Evolutionary conservation across 2,329 filamentous ascomycete genomes (phyloP).

Genomic region (Pyricularia sp.): DNA sequence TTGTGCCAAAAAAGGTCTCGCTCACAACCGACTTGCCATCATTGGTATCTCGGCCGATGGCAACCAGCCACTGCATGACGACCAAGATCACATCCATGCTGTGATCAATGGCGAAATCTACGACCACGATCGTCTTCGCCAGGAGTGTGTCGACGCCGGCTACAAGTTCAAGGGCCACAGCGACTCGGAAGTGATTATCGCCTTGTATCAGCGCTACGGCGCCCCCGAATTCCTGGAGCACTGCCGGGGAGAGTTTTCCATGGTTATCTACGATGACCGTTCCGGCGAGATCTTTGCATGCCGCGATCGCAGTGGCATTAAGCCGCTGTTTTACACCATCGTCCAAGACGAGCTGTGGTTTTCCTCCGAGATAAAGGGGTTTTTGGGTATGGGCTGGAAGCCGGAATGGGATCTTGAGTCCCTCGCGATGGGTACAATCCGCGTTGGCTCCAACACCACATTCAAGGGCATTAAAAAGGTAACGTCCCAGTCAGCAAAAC

Average conservation of each 20-base stretch:
- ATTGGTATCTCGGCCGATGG: constrained; percentile 39
- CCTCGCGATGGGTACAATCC: constrained; percentile 32
- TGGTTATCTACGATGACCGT: constrained; percentile 39
- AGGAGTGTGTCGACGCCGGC: constrained; percentile 20
- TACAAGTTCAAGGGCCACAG: constrained; percentile 35
- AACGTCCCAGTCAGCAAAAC: constrained; percentile 7
- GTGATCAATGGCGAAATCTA: constrained; percentile 52
- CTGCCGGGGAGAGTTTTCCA: constrained; percentile 44
- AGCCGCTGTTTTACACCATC: constrained; percentile 43
- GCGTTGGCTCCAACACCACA: constrained; percentile 32
- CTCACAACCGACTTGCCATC: constrained; percentile 42
- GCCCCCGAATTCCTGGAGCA: constrained; percentile 24
- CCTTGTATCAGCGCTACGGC: constrained; percentile 40
- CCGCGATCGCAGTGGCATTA: constrained; percentile 48
- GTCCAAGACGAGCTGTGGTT: constrained; percentile 30
- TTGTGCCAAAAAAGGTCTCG: constrained; percentile 20
- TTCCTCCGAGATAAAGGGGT: constrained; percentile 44
- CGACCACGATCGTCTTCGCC: constrained; percentile 35
- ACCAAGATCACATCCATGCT: constrained; percentile 35
- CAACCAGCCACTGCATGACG: constrained; percentile 33
- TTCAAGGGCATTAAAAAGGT: constrained; percentile 38
- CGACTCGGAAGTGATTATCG: constrained; percentile 43
- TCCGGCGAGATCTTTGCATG: constrained; percentile 32
- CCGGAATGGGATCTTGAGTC: constrained; percentile 42
- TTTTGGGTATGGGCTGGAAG: constrained; percentile 38